phyloP scores from a whole-genome alignment of 495 filamentous ascomycete species.

The Aspergillus cavernicola region DNA sequence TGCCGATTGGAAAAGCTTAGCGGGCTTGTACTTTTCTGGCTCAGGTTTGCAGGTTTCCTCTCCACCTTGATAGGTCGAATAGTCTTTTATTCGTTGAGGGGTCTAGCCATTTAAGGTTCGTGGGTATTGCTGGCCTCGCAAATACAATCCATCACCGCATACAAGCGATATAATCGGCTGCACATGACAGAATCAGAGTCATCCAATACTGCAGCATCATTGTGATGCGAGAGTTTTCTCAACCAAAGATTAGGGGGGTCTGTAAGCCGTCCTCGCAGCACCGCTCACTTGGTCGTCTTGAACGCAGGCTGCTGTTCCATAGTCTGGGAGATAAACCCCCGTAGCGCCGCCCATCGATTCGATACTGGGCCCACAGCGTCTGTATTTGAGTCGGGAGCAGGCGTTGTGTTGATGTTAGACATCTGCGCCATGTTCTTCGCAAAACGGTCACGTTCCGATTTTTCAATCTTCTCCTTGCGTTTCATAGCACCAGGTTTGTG shows the following conservation, averaged over 20 bases:
- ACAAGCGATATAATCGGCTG: not conserved
- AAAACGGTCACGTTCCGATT: constrained; percentile 76
- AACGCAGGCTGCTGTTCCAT: constrained; percentile 73
- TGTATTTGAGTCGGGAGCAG: constrained; percentile 14
- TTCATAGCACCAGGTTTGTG: constrained; percentile 76
- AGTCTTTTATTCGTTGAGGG: too few species aligned
- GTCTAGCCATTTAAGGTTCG: too few species aligned
- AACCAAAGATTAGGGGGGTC: not conserved
- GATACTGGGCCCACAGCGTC: constrained; percentile 35
- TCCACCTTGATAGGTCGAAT: too few species aligned
- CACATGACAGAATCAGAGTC: not conserved
- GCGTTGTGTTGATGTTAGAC: constrained; percentile 31
- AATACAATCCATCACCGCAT: too few species aligned
- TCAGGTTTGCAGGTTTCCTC: too few species aligned
- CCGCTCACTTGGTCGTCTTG: constrained; percentile 31
- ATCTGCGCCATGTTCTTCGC: constrained; percentile 70
- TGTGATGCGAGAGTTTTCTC: not conserved
- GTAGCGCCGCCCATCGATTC: constrained; percentile 64
- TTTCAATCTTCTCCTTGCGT: constrained; percentile 73
- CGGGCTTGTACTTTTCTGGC: too few species aligned
- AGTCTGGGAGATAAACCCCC: constrained; percentile 65
- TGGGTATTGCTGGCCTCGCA: too few species aligned
- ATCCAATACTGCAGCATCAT: not conserved
- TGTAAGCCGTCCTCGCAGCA: not conserved
- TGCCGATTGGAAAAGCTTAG: too few species aligned